Percentiles rank a stretch among this genome's conserved stretches.
Conservation (phyloP, 805 yeast species). For the Suhomyces pyralidae region DNA sequence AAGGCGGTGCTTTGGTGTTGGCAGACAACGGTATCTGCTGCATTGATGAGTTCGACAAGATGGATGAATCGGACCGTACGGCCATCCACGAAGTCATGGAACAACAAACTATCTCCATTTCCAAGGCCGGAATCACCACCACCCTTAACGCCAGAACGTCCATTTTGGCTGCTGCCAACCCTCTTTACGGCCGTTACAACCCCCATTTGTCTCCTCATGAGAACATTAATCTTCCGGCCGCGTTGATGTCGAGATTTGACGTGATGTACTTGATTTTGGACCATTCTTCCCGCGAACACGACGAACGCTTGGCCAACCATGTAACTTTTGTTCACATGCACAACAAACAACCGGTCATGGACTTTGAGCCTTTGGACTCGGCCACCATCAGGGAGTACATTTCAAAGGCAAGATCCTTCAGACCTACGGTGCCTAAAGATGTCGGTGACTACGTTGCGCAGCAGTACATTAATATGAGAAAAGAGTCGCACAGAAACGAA, state of each 20-base stretch:
- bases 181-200: constrained; percentile 91
- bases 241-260: constrained; percentile 91
- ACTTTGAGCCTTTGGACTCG: constrained; percentile 73
- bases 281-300: constrained; percentile 73
- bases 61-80: constrained; percentile 95
- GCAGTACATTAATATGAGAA: constrained; percentile 86
- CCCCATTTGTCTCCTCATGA: constrained; percentile 88
- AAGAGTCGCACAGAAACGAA: constrained; percentile 79
- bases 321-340: constrained; percentile 96
- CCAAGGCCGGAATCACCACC: constrained; percentile 97
- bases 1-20: constrained; percentile 95
- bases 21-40: constrained; percentile 99
- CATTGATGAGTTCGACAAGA: constrained; percentile 97
- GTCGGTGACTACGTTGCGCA: constrained; percentile 86
- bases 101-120: constrained; percentile 95
- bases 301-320: constrained; percentile 85
- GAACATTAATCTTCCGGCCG: constrained; percentile 95
- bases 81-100: constrained; percentile 99
- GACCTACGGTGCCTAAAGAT: constrained; percentile 80
- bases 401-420: constrained; percentile 74
- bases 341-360: constrained; percentile 77
- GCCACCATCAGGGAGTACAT: constrained; percentile 81
- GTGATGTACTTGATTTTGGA: constrained; percentile 83
- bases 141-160: constrained; percentile 94
- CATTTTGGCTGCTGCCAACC: constrained; percentile 97